A percentile compares a stretch with the other conserved stretches of the same genome.
Conservation (phyloP, 2,329 filamentous ascomycete species). For the Calonectria leucothoes region DNA sequence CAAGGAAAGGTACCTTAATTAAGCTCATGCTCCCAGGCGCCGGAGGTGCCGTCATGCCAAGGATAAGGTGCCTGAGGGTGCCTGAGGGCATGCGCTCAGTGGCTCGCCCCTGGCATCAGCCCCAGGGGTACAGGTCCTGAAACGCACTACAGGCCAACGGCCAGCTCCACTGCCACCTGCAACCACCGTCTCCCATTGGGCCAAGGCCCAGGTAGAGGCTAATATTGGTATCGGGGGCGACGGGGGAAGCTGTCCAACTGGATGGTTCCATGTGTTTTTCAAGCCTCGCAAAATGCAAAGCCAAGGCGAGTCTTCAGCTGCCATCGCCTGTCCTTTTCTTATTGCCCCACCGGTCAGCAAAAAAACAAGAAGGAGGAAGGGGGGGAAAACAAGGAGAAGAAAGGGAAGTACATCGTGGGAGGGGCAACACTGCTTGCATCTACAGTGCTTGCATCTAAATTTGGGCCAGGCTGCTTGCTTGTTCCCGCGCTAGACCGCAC, state of each 20-base stretch:
- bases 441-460: neutral
- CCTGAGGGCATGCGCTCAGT: conserved; percentile 9
- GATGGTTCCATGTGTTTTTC: neutral
- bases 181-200: conserved; percentile 6
- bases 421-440: neutral
- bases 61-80: conserved; percentile 1
- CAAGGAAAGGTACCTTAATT: conserved; percentile 1
- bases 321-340: neutral
- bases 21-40: conserved; percentile 15
- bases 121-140: conserved; percentile 18
- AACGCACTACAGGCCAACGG: conserved; percentile 13
- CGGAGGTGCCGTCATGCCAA: neutral
- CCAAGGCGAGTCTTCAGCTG: neutral
- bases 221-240: neutral
- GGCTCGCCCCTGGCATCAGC: conserved; percentile 1
- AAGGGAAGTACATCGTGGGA: neutral
- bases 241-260: neutral
- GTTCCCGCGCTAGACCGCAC: neutral
- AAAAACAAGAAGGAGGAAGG: too few species aligned
- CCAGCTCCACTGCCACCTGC: neutral
- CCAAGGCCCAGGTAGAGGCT: neutral
- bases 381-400: neutral
- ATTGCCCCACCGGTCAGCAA: too few species aligned
- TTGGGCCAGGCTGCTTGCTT: neutral
- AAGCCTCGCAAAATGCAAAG: neutral